These are phyloP conservation scores for Galerina sulciceps DNA, from an alignment of 768 basidiomycete genomes.

Conservation along the genomic window DNA sequence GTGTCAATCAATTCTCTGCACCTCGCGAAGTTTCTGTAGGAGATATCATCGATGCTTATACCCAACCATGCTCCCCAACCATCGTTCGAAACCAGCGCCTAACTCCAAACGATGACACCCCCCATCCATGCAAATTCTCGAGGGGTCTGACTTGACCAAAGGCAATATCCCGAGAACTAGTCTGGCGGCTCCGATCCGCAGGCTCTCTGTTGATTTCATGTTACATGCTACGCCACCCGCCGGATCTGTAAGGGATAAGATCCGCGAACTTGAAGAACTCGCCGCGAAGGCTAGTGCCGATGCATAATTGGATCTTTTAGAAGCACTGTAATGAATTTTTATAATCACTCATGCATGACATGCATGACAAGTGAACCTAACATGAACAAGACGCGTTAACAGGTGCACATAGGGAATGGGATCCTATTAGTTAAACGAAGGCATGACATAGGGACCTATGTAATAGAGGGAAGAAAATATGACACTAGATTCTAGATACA, in stretches of 20 bases:
- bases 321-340: not conserved
- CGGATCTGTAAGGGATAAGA: slow-evolving; percentile 45
- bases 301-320: not conserved
- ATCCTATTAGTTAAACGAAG: too few species aligned
- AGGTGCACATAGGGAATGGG: too few species aligned
- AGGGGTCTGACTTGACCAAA: too few species aligned
- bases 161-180: not conserved
- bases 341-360: too few species aligned
- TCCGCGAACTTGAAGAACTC: slow-evolving; percentile 42
- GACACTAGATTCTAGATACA: not conserved
- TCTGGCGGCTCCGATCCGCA: not conserved
- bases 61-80: not conserved
- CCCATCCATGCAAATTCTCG: too few species aligned
- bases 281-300: slow-evolving; percentile 21
- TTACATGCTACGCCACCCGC: slow-evolving; percentile 13
- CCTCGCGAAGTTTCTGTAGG: not conserved
- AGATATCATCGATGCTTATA: slow-evolving; percentile 5
- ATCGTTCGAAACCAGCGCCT: too few species aligned
- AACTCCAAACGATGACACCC: too few species aligned
- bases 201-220: not conserved
- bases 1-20: not conserved
- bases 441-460: too few species aligned
- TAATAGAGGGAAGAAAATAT: too few species aligned
- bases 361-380: too few species aligned
- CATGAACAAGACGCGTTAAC: not conserved